These are phyloP conservation scores for Silene conica DNA, from an alignment of 148 eudicot genomes.

Conservation along the genomic window DNA sequence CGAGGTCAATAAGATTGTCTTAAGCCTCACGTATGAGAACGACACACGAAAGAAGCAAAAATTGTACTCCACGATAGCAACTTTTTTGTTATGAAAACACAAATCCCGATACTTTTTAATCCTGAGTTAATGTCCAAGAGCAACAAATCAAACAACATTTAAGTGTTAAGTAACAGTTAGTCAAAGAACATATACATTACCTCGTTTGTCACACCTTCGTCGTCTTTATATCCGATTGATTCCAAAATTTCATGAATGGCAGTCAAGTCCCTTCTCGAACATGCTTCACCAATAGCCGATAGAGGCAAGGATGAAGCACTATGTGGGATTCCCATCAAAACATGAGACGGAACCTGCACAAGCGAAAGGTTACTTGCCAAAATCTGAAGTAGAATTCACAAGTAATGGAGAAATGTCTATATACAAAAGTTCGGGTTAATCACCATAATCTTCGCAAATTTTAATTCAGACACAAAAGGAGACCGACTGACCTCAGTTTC, in stretches of 20 bases:
- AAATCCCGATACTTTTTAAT: too few relatives aligned
- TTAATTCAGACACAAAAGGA: background rate
- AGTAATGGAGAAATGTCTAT: background rate
- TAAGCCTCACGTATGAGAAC: too few relatives aligned
- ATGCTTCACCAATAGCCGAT: constrained; percentile 56
- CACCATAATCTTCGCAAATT: too few relatives aligned
- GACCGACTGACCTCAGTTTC: constrained; percentile 50
- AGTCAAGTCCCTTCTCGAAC: constrained; percentile 56
- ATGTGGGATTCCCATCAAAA: constrained; percentile 50
- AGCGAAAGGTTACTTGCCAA: background rate
- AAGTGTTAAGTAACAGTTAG: background rate
- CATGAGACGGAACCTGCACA: constrained; percentile 59
- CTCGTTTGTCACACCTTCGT: constrained; percentile 63
- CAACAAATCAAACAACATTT: background rate
- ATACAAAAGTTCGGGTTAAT: too few relatives aligned
- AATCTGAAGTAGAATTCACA: background rate
- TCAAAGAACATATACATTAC: constrained; percentile 19
- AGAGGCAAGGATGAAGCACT: constrained; percentile 42
- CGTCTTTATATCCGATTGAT: constrained; percentile 53
- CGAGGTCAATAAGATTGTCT: too few relatives aligned
- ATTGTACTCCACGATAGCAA: too few relatives aligned
- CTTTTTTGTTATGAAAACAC: too few relatives aligned
- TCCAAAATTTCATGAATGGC: constrained; percentile 61
- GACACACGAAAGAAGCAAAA: too few relatives aligned
- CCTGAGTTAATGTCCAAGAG: background rate